phyloP scores from a whole-genome alignment of 257 asterid species.

The Solanum infundibuliforme region DNA sequence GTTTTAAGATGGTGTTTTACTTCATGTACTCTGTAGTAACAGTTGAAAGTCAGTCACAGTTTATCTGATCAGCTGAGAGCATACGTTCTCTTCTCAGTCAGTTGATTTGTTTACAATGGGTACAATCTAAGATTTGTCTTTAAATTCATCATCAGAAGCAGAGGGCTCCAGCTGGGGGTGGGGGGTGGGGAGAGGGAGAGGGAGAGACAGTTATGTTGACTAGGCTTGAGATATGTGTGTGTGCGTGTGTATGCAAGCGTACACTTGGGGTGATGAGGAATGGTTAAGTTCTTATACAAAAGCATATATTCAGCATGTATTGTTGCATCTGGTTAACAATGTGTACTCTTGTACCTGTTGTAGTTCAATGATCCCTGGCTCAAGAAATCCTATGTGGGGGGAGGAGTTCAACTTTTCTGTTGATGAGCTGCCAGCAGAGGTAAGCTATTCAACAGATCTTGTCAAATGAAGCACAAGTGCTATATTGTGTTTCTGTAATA shows the following conservation, averaged over 20 bases:
- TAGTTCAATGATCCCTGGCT: slow-evolving; percentile 96
- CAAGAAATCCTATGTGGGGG: slow-evolving; percentile 98
- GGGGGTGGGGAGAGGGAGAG: neutral
- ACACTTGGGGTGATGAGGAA: neutral
- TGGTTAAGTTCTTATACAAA: neutral
- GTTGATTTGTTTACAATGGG: neutral
- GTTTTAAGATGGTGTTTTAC: neutral
- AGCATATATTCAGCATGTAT: neutral
- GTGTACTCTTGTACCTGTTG: slow-evolving; percentile 12
- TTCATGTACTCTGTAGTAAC: neutral
- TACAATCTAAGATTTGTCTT: neutral
- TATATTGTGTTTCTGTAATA: neutral
- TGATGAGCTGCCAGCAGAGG: slow-evolving; percentile 85
- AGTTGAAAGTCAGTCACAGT: neutral
- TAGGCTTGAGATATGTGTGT: neutral
- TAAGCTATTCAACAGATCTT: slow-evolving; percentile 8
- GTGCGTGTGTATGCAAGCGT: neutral
- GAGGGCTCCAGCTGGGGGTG: neutral
- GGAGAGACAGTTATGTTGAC: neutral
- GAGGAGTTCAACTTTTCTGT: slow-evolving; percentile 89
- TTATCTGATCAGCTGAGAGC: neutral
- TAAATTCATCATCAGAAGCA: neutral
- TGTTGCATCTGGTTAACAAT: neutral
- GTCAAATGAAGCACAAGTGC: neutral
- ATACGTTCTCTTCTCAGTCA: neutral